Conservation (phyloP, 495 filamentous ascomycete genomes). For the Tuber melanosporum region DNA sequence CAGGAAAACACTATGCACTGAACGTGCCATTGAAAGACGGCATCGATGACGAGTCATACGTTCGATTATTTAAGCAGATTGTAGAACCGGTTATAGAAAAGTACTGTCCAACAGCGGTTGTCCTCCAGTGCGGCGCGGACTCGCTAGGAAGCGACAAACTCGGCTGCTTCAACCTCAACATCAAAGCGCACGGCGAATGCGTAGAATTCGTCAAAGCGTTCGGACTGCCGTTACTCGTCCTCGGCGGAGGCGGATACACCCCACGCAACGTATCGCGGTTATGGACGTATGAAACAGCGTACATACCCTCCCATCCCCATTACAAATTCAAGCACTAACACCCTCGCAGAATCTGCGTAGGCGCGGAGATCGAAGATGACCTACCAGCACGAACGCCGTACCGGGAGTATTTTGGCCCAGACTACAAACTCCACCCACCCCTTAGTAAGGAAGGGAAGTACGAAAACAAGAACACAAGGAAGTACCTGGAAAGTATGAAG, state of each 20-base stretch:
- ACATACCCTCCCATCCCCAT: constrained; percentile 13
- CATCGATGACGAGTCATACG: constrained; percentile 89
- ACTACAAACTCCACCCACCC: constrained; percentile 67
- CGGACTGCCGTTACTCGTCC: constrained; percentile 71
- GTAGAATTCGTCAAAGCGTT: constrained; percentile 77
- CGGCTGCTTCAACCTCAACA: constrained; percentile 93
- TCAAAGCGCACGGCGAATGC: constrained; percentile 85
- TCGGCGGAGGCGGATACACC: constrained; percentile 96
- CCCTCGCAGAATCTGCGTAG: constrained; percentile 63
- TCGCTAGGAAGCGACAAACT: constrained; percentile 88
- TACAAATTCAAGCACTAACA: constrained; percentile 8
- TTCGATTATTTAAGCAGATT: constrained; percentile 72
- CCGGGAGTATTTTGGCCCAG: constrained; percentile 74
- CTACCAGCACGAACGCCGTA: constrained; percentile 69
- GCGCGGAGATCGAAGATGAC: constrained; percentile 65
- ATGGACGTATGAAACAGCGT: constrained; percentile 84
- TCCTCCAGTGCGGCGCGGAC: constrained; percentile 94
- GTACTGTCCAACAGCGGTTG: constrained; percentile 80
- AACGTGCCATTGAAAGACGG: constrained; percentile 96
- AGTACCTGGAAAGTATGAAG: constrained; percentile 68
- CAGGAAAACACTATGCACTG: constrained; percentile 88
- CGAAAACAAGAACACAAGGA: constrained; percentile 70
- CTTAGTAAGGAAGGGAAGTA: constrained; percentile 61
- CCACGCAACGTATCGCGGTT: constrained; percentile 90
- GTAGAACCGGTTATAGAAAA: constrained; percentile 66